Evolutionary conservation across 306 rosid genomes (phyloP), one percentile per base, ranked within the genome.

Genomic region (Cercis canadensis): DNA sequence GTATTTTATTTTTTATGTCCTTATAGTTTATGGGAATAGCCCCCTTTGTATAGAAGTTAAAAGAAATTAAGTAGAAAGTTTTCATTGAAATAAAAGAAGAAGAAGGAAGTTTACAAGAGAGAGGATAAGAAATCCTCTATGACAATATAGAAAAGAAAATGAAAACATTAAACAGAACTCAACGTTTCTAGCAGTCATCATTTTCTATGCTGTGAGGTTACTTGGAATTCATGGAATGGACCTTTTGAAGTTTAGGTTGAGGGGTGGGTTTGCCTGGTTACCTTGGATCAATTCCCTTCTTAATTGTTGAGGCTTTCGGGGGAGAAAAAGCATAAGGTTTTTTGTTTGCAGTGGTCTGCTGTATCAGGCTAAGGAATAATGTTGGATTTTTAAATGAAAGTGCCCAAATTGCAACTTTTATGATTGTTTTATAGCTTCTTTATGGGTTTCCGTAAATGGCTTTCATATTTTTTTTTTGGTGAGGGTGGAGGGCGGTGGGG

Each of bases 1-100:
- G 99, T 94, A 74, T 70, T 71, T 9, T 44, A 50, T 61, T 10
- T 47, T 47, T 55, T 46, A 24, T 24, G 1, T 24, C 29, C 29
- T 24, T 24, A 24, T 24, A 24, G 29, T 24, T 24, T 24, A 24
- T 24, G 29, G 29, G 3, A 24, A 3, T 24, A 24, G 29, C 3
- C 29, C 29, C 29, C 29, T 24, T 24, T 24, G 29, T 24, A 24
- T 3, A 24, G 29, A 24, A 24, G 29, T 24, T 24, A 24, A 24
- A 24, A 24, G 29, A 24, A 24, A 24, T 24, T 24, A 24, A 24
- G 3, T 24, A 24, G 29, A 3, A 24, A 24, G 29, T 24, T 24
- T 24, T 24, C 29, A 24, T 24, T 24, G 2, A 24, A 24, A 24
- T 24, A 24, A 24, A 69, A 11, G 39, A 40, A 7, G 29, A 69